Evolutionary conservation across 2,329 filamentous ascomycete genomes (phyloP).

Genomic region (Fusarium scirpi): DNA sequence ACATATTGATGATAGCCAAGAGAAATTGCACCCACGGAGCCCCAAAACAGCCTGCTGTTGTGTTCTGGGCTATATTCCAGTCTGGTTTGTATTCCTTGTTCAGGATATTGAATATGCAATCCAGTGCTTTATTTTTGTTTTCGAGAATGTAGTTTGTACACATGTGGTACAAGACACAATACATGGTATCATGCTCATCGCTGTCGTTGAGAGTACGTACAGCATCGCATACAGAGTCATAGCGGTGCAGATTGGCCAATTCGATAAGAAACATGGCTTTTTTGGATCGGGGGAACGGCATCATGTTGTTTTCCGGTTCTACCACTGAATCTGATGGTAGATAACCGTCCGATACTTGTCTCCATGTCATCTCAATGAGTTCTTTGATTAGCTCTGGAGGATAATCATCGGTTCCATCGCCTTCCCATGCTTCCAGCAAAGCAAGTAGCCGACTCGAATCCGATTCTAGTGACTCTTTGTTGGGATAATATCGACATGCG

Average conservation of each 20-base stretch:
- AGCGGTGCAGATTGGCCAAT: not conserved
- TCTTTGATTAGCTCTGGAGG: not conserved
- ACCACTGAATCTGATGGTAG: not conserved
- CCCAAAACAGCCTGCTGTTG: not conserved
- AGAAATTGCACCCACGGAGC: not conserved
- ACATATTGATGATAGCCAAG: not conserved
- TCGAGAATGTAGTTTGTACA: not conserved
- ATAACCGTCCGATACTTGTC: not conserved
- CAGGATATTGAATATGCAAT: not conserved
- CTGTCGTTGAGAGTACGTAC: not conserved
- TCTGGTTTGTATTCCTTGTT: not conserved
- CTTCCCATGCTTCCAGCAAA: not conserved
- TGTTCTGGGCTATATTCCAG: not conserved
- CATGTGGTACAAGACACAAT: not conserved
- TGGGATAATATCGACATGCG: not conserved
- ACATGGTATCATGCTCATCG: not conserved
- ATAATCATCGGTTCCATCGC: not conserved
- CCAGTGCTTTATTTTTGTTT: not conserved
- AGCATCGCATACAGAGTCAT: not conserved
- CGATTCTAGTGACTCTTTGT: not conserved
- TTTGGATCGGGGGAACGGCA: not conserved
- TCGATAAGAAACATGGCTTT: not conserved
- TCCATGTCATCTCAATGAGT: not conserved
- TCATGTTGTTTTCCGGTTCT: not conserved
- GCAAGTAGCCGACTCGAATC: not conserved